Base-by-base conservation (phyloP, 805 yeast species). In the Vanderwaltozyma tropicalis region DNA sequence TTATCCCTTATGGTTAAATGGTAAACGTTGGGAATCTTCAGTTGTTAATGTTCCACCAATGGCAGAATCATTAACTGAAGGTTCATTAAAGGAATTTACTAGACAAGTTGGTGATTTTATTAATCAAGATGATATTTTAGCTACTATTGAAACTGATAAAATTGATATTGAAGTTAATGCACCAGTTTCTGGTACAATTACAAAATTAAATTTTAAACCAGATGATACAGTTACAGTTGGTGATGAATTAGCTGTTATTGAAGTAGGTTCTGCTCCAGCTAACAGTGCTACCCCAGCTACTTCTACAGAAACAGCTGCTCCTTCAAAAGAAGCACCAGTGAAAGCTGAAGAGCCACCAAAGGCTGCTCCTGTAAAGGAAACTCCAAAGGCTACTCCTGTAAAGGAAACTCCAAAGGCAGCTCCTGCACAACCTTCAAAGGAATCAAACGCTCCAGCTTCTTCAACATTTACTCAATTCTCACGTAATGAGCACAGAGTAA, bases 21-120 rank as follows among this genome's bases (percentile, higher is more conserved):
- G 8, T 24, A 42, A 16, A 34, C 62, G 68, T 47, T 57, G 46
- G 45, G 59, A 63, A 42, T 61, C 69, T 28, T 68, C 67, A 44
- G 62, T 58, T 34, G 94, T 89, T 37, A 84, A 87, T 63, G 97
- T 92, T 17, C 98, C 98, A 34, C 94, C 85, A 47, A 87, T 92
- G 96, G 97, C 98, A 31, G 98, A 92, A 67, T 88, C 96, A 35
- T 80, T 92, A 57, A 85, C 96, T 30, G 98, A 92, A 64, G 98
- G 98, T 60, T 85, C 97, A 35, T 72, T 92, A 48, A 69, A 84
- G 44, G 74, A 72, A 41, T 80, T 67, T 57, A 66, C 69, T 47
- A 80, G 80, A 59, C 65, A 74, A 44, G 86, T 87, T 44, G 98
- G 98, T 48, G 97, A 89, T 43, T 87, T 66, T 52, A 89, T 89